Evolutionary conservation across 1,139 yeast species (phyloP).

Genomic region (Kodamaea ohmeri): DNA sequence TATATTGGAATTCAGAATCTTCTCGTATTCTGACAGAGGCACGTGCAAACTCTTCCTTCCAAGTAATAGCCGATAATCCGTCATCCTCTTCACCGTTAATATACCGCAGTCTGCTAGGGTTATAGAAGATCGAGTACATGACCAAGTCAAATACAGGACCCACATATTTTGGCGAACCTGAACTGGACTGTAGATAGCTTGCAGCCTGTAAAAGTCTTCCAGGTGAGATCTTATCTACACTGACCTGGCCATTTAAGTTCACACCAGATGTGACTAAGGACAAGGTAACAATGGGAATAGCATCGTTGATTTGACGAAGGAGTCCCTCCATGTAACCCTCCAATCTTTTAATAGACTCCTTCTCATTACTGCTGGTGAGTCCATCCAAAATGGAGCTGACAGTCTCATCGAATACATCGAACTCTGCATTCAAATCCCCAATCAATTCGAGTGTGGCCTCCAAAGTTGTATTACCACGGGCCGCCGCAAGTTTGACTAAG

Average conservation of each 20-base stretch:
- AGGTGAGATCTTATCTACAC: constrained; percentile 57
- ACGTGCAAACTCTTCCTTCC: constrained; percentile 75
- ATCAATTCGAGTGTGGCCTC: constrained; percentile 58
- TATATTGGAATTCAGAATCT: constrained; percentile 36
- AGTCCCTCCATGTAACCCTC: constrained; percentile 50
- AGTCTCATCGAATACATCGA: constrained; percentile 55
- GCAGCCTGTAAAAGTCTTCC: constrained; percentile 68
- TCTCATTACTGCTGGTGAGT: constrained; percentile 29
- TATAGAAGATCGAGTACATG: constrained; percentile 64
- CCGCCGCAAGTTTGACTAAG: constrained; percentile 63
- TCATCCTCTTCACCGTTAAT: constrained; percentile 27
- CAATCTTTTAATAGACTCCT: constrained; percentile 45
- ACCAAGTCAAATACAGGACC: constrained; percentile 65
- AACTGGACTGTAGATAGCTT: constrained; percentile 30
- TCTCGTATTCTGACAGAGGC: constrained; percentile 42
- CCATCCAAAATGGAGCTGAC: constrained; percentile 33
- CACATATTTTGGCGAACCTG: constrained; percentile 24
- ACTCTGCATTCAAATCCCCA: constrained; percentile 54
- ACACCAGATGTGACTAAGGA: constrained; percentile 73
- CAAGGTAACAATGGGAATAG: constrained; percentile 67
- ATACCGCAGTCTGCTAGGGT: constrained; percentile 47
- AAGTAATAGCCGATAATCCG: constrained; percentile 46
- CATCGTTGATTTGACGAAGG: constrained; percentile 56
- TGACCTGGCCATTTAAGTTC: constrained; percentile 48
- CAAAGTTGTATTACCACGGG: constrained; percentile 67